Conservation (phyloP, 768 basidiomycete species). For the Filobasidium wieringae region DNA sequence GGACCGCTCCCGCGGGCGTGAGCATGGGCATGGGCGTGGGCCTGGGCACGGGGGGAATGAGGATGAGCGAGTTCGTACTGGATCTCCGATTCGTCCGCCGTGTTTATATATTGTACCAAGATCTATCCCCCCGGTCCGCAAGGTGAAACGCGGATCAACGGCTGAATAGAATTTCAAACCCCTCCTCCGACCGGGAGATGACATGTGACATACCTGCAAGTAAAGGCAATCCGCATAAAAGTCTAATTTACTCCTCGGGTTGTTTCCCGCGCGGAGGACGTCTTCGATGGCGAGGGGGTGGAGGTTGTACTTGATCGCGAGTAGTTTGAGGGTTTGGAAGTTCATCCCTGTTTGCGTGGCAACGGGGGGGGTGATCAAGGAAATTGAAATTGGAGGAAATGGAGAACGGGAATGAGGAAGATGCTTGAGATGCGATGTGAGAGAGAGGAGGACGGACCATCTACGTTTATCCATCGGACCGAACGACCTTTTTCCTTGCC, state of each 20-base stretch:
- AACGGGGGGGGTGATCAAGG: background rate
- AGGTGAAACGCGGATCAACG: too few species aligned
- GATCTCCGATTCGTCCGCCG: too few species aligned
- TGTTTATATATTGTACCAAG: too few species aligned
- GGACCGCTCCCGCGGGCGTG: too few species aligned
- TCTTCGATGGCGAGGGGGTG: slow-evolving; percentile 38
- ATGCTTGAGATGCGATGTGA: background rate
- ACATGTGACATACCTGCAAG: too few species aligned
- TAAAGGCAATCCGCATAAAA: slow-evolving; percentile 38
- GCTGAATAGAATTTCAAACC: too few species aligned
- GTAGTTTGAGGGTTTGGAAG: slow-evolving; percentile 34
- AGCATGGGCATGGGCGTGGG: too few species aligned
- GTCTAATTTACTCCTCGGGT: slow-evolving; percentile 36
- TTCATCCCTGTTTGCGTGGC: slow-evolving; percentile 34
- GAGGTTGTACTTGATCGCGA: slow-evolving; percentile 30
- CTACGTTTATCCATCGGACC: slow-evolving; percentile 33
- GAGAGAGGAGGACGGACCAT: slow-evolving; percentile 3
- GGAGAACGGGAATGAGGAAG: background rate
- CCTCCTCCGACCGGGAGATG: too few species aligned
- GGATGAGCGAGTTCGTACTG: too few species aligned
- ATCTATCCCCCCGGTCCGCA: too few species aligned
- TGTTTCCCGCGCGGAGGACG: slow-evolving; percentile 29
- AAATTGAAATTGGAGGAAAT: background rate
- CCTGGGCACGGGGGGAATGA: too few species aligned
- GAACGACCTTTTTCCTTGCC: slow-evolving; percentile 19